Evolutionary conservation across 208 protist genomes (phyloP).

Genomic region (Wallacemonas collosoma): DNA sequence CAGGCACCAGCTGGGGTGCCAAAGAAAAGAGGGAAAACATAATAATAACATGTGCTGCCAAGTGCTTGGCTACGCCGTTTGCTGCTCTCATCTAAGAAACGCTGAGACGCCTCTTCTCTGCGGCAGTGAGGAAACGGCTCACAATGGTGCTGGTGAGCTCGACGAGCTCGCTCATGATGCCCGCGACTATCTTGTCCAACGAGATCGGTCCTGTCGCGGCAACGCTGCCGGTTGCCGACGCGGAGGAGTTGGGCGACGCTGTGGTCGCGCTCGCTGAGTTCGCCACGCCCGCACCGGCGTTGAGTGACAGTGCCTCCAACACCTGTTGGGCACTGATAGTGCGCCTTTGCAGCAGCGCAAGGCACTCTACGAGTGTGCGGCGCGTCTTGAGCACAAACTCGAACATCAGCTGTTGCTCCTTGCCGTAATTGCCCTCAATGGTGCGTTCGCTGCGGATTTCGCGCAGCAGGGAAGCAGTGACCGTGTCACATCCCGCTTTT

Average conservation of each 20-base stretch:
- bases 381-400: constrained; percentile 87
- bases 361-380: constrained; percentile 59
- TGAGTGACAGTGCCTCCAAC: constrained; percentile 55
- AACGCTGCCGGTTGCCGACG: not conserved
- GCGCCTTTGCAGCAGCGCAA: constrained; percentile 57
- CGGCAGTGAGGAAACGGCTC: constrained; percentile 43
- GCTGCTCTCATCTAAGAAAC: constrained; percentile 22
- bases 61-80: too few species aligned
- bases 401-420: constrained; percentile 70
- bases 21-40: constrained; percentile 11
- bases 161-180: constrained; percentile 69
- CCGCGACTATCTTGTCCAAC: constrained; percentile 41
- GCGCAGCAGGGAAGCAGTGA: constrained; percentile 26
- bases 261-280: not conserved
- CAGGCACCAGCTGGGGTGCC: too few species aligned
- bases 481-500: constrained; percentile 14
- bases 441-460: constrained; percentile 34
- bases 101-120: constrained; percentile 71
- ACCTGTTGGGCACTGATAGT: constrained; percentile 65
- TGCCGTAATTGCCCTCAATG: constrained; percentile 58
- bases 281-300: constrained; percentile 1
- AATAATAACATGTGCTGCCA: not conserved
- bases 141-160: constrained; percentile 52
- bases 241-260: not conserved
- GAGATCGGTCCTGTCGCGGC: constrained; percentile 25